Conservation (phyloP, 768 basidiomycete genomes). For the Boletus rubroflammeus region DNA sequence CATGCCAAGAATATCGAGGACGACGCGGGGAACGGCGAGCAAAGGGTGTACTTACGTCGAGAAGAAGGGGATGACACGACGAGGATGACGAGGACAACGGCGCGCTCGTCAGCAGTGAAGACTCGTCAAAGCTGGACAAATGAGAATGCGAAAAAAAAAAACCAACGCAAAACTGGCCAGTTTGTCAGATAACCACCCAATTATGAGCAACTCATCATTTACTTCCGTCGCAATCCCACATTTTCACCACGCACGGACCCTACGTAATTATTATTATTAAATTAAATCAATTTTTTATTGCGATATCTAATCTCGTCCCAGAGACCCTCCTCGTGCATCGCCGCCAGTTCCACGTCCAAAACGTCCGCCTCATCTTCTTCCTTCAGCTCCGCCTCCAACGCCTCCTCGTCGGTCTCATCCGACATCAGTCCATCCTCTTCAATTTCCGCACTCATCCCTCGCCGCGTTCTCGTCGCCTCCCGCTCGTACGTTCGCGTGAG, state of each 20-base stretch:
- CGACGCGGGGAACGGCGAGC: slow-evolving; percentile 1
- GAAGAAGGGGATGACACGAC: slow-evolving; percentile 12
- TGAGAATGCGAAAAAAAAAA: slow-evolving; percentile 23
- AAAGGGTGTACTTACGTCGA: slow-evolving; percentile 23
- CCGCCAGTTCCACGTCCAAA: slow-evolving; percentile 32
- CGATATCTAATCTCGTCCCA: no score
- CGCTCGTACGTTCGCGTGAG: slow-evolving; percentile 24
- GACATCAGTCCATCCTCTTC: slow-evolving; percentile 28
- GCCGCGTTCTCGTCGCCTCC: slow-evolving; percentile 17
- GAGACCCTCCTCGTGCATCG: slow-evolving; percentile 38
- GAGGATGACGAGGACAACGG: slow-evolving; percentile 13
- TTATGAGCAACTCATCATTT: slow-evolving; percentile 5
- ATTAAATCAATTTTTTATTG: no score
- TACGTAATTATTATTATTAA: slow-evolving; percentile 12
- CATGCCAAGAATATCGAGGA: not conserved
- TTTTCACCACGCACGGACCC: slow-evolving; percentile 33
- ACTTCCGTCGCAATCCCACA: slow-evolving; percentile 14
- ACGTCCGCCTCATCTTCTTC: slow-evolving; percentile 43
- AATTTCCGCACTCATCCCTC: slow-evolving; percentile 15
- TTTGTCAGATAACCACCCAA: slow-evolving; percentile 12
- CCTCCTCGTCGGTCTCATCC: slow-evolving; percentile 37
- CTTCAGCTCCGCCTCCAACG: slow-evolving; percentile 36
- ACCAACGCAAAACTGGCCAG: slow-evolving; percentile 11
- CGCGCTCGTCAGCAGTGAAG: slow-evolving; percentile 18
- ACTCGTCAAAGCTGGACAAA: slow-evolving; percentile 20